phyloP scores from a whole-genome alignment of 306 rosid species.

The Malus sieversii region DNA sequence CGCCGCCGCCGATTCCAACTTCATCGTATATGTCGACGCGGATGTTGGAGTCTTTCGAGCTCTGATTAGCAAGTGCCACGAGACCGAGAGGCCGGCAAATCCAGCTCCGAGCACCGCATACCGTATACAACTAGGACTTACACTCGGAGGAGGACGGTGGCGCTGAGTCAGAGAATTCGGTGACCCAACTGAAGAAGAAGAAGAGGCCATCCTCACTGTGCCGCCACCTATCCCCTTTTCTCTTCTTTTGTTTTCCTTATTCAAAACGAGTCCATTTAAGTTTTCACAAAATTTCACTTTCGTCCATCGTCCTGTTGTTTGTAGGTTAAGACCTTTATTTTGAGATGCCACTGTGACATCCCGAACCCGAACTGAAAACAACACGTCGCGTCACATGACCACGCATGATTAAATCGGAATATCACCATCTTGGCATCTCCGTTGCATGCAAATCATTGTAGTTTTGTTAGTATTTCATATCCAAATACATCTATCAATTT shows the following conservation, averaged over 20 bases:
- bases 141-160: not conserved
- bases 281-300: not conserved
- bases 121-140: slow-evolving; percentile 17
- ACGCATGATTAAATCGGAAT: too few species aligned
- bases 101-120: slow-evolving; percentile 98
- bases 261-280: not conserved
- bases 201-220: not conserved
- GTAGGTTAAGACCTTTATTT: too few species aligned
- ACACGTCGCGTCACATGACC: not conserved
- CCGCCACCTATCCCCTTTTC: not conserved
- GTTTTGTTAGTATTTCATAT: too few species aligned
- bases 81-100: slow-evolving; percentile 81
- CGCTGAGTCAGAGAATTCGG: not conserved
- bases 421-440: not conserved
- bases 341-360: not conserved
- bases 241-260: not conserved
- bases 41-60: slow-evolving; percentile 50
- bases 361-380: too few species aligned
- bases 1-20: slow-evolving; percentile 88
- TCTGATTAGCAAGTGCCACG: slow-evolving; percentile 73
- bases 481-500: not conserved
- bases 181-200: not conserved
- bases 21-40: slow-evolving; percentile 67
- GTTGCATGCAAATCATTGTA: accelerated
- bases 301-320: not conserved